phyloP scores from a whole-genome alignment of 2,329 filamentous ascomycete species.

The Aspergillus udagawae region DNA sequence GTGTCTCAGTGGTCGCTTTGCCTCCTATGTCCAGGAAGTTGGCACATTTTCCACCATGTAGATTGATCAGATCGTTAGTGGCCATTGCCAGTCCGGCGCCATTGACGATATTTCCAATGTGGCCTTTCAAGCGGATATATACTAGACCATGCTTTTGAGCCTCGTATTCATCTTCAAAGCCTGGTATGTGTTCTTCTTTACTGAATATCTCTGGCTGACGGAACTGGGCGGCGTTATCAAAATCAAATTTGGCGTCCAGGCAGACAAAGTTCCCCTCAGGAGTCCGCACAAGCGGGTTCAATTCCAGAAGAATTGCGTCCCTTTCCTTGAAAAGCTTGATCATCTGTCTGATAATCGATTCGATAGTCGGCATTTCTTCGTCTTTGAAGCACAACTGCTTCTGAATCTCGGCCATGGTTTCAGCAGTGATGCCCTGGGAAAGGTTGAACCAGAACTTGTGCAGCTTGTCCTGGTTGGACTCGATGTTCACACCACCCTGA shows the following conservation, averaged over 20 bases:
- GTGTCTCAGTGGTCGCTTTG: conserved; percentile 24
- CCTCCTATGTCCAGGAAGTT: conserved; percentile 34
- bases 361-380: conserved; percentile 20
- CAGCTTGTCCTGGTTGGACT: conserved; percentile 22
- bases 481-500: conserved; percentile 29
- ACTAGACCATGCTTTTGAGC: conserved; percentile 34
- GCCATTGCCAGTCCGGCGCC: conserved; percentile 35
- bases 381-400: conserved; percentile 22
- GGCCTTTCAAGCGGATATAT: conserved; percentile 28
- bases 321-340: conserved; percentile 39
- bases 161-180: conserved; percentile 25
- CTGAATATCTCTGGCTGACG: conserved; percentile 41
- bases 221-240: conserved; percentile 48
- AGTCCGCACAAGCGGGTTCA: conserved; percentile 35
- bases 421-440: conserved; percentile 19
- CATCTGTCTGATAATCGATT: conserved; percentile 30
- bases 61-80: conserved; percentile 28
- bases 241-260: conserved; percentile 41
- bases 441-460: conserved; percentile 26
- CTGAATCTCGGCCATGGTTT: conserved; percentile 21
- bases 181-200: conserved; percentile 32
- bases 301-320: conserved; percentile 47
- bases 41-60: conserved; percentile 25
- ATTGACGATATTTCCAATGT: conserved; percentile 34
- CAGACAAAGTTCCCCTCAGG: conserved; percentile 29